phyloP scores from a whole-genome alignment of 208 protist genomes.

The Crithidia expoeki region DNA sequence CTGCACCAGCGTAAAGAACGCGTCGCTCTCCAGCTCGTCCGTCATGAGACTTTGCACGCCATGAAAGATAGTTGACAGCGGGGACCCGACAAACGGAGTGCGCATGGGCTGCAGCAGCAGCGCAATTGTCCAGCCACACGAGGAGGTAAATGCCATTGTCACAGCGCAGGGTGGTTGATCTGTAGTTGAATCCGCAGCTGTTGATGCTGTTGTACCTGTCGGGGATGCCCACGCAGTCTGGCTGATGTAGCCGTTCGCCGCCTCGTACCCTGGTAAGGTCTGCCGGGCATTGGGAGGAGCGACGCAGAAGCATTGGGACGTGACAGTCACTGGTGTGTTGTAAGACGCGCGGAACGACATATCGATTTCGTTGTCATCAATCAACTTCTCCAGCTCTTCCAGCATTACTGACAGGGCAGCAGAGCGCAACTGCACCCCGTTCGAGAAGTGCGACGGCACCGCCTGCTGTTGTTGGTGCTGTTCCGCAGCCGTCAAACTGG shows the following conservation, averaged over 20 bases:
- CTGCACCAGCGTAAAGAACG: constrained; percentile 24
- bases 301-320: constrained; percentile 10
- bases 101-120: constrained; percentile 45
- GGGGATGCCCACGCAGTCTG: not conserved
- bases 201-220: not conserved
- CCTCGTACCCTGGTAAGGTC: not conserved
- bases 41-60: constrained; percentile 52
- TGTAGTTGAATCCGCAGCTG: not conserved
- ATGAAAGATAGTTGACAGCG: constrained; percentile 51
- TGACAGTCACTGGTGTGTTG: constrained; percentile 10
- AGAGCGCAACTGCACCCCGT: constrained; percentile 40
- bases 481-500: not conserved
- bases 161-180: constrained; percentile 10
- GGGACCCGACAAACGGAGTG: constrained; percentile 51
- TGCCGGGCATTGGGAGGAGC: not conserved
- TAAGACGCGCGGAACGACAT: not conserved
- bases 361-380: not conserved
- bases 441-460: constrained; percentile 7
- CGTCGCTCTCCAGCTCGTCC: constrained; percentile 31
- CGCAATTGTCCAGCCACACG: constrained; percentile 57
- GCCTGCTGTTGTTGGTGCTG: not conserved
- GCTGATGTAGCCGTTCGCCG: constrained; percentile 19
- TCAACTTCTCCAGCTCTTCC: constrained; percentile 17
- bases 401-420: constrained; percentile 47
- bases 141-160: constrained; percentile 41